Base-by-base conservation (phyloP, 116 monocot species). In the Trichopus zeylanicus region DNA sequence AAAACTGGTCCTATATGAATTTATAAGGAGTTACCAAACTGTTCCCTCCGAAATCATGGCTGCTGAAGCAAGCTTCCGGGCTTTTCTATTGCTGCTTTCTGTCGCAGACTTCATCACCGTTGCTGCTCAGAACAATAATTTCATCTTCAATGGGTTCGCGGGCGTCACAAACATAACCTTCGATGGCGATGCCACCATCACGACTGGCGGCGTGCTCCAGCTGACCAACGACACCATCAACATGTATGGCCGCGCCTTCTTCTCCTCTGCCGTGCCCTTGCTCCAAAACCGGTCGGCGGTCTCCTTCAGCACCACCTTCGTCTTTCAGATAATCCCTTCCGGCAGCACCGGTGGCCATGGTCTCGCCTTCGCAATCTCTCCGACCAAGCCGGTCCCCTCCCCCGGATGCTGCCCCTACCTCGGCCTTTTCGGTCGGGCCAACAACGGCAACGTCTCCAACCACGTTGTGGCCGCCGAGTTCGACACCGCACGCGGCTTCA, bases 401-500 rank as follows among this genome's bases (percentile, higher is more conserved):
- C 39, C 60, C 7, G 53, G 33, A 22, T 29, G 29, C 7, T 46
- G 75, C 55, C 60, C 53, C 47, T 76, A 69, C 60, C 65, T 70
- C 29, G 75, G 75, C 21, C 65, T 76, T 48, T 46, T 70, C 23
- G 46, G 39, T 24, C 21, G 29, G 22, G n/a, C 32, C 3, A 64
- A 65, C 70, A 70, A 55, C 29, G 75, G 67, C 5, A 76, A 69
- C 48, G 25, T 46, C 65, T 59, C 70, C 65, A 60, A 69, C 55
- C 75, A 76, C 13, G 26, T 76, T 23, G 34, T 76, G 9, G 75
- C 75, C 9, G 60, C 70, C 20, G 70, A 76, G 31, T 70, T 76
- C 48, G 70, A 70, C 60, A 76, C 70, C 5, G 75, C 55, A 6
- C 64, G 65, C 42, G 70, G 33, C 53, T 54, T 57, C 13, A 33